Evolutionary conservation across 305 asterid genomes (phyloP).

Genomic region (Fraxinus ornus): DNA sequence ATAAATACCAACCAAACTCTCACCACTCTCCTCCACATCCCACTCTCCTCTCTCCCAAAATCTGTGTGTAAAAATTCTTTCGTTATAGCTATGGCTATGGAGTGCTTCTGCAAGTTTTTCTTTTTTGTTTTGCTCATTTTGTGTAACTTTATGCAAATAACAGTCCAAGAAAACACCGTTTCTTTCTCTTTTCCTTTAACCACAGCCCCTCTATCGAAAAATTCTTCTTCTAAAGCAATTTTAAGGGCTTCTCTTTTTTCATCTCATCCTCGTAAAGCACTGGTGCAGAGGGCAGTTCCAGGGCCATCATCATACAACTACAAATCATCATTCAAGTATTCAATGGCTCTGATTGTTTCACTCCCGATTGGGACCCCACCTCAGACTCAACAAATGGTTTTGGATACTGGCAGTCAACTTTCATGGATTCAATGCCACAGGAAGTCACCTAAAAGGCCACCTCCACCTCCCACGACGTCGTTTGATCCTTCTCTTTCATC

Average conservation of each 20-base stretch:
- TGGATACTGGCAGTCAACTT: constrained; percentile 96
- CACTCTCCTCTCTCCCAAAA: neutral
- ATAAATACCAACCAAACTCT: constrained; percentile 36
- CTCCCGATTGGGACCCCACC: constrained; percentile 96
- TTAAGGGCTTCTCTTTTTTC: constrained; percentile 34
- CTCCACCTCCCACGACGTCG: constrained; percentile 53
- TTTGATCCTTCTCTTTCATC: constrained; percentile 84
- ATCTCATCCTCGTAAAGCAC: constrained; percentile 6
- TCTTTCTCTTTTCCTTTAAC: constrained; percentile 53
- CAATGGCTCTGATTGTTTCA: constrained; percentile 77
- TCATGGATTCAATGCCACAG: constrained; percentile 92
- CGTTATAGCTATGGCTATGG: neutral
- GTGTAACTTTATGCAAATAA: constrained; percentile 16
- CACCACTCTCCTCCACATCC: neutral
- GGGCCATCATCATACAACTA: constrained; percentile 39
- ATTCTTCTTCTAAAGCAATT: constrained; percentile 25
- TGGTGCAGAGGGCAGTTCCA: neutral
- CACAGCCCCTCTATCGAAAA: constrained; percentile 39
- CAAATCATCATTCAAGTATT: constrained; percentile 56
- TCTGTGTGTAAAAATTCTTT: constrained; percentile 11
- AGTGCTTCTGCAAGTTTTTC: constrained; percentile 11
- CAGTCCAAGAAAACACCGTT: constrained; percentile 23
- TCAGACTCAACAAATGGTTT: constrained; percentile 78
- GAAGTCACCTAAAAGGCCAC: constrained; percentile 33
- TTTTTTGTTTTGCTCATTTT: constrained; percentile 20